These are phyloP conservation scores for Cystoderma amianthinum DNA, from an alignment of 768 basidiomycete species.

Conservation along the genomic window DNA sequence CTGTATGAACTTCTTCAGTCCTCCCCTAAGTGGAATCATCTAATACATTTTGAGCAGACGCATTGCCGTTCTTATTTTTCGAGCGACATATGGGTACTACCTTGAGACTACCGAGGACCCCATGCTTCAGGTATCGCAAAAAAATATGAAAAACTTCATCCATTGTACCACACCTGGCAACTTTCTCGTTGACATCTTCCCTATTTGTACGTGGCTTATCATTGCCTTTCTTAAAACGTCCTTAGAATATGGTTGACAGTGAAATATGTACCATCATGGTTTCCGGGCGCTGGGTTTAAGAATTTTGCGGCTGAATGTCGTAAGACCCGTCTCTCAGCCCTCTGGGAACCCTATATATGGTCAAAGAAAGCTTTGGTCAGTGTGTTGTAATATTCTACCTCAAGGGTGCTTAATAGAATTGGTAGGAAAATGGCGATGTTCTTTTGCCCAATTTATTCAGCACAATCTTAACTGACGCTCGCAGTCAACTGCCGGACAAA, in stretches of 20 bases:
- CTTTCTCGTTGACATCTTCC: constrained; percentile 11
- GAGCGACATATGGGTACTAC: neutral
- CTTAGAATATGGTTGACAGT: constrained; percentile 2
- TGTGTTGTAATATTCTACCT: neutral
- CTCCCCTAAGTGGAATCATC: no score
- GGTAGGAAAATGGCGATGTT: neutral
- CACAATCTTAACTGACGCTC: neutral
- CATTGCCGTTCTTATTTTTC: neutral
- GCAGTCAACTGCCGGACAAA: neutral
- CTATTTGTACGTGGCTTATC: constrained; percentile 5
- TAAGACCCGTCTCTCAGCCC: constrained; percentile 1
- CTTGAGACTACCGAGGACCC: neutral
- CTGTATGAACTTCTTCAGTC: neutral
- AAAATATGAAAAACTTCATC: neutral
- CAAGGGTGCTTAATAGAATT: neutral
- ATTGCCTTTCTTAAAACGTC: neutral
- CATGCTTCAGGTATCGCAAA: neutral
- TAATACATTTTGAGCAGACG: neutral
- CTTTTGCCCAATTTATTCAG: neutral
- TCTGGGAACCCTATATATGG: neutral
- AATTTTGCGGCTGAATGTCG: constrained; percentile 25
- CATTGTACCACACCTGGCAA: constrained; percentile 6
- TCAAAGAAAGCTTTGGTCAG: neutral
- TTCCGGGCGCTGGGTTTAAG: constrained; percentile 35
- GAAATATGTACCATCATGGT: constrained; percentile 15